Conservation (phyloP, 2,329 filamentous ascomycete genomes). For the Ustulina deusta region DNA sequence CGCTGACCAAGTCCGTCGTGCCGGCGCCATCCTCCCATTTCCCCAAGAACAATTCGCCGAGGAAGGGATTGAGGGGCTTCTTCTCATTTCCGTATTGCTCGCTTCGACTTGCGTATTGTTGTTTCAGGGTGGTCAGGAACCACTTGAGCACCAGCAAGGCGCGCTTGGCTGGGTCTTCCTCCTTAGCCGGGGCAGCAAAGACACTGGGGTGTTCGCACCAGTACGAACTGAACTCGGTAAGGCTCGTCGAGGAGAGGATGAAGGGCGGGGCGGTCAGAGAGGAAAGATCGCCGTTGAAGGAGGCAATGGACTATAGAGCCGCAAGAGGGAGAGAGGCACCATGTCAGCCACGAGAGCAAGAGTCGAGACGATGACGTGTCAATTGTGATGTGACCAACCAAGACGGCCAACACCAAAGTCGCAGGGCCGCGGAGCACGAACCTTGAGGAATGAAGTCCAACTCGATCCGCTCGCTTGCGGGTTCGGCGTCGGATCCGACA, state of each 20-base stretch:
- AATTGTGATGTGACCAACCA: not conserved
- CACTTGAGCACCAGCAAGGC: constrained; percentile 61
- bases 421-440: constrained; percentile 32
- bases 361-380: not conserved
- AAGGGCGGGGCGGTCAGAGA: constrained; percentile 65
- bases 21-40: constrained; percentile 51
- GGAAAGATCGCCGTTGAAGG: constrained; percentile 63
- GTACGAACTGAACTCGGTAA: constrained; percentile 64
- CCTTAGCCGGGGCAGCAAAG: constrained; percentile 61
- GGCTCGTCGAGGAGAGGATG: constrained; percentile 60
- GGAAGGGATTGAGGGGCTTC: constrained; percentile 66
- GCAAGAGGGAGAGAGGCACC: constrained; percentile 1
- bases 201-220: constrained; percentile 63
- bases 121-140: constrained; percentile 61
- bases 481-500: constrained; percentile 47
- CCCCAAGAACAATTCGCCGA: constrained; percentile 62
- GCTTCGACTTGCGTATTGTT: constrained; percentile 61
- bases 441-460: constrained; percentile 52
- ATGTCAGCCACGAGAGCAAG: constrained; percentile 26
- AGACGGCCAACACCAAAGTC: not conserved
- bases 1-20: constrained; percentile 53
- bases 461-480: constrained; percentile 50
- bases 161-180: constrained; percentile 57
- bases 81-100: constrained; percentile 62
- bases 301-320: constrained; percentile 49